Evolutionary conservation across 495 filamentous ascomycete genomes (phyloP).

Genomic region (Glutinoglossum americanum): DNA sequence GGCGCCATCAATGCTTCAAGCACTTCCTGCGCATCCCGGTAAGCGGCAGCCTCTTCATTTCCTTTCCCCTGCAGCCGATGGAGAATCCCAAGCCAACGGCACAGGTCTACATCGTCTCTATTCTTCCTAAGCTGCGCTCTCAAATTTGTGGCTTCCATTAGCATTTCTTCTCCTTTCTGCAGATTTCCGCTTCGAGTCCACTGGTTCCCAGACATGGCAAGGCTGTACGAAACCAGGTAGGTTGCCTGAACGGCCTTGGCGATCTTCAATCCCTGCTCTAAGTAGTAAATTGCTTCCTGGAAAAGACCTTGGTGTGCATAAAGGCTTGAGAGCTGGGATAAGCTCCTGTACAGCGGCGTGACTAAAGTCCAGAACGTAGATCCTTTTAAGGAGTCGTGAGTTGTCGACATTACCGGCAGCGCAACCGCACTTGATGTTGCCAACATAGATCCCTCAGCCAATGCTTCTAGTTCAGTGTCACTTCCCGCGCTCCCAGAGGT

Average conservation of each 20-base stretch:
- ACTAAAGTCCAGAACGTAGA: conserved; percentile 68
- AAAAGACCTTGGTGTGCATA: conserved; percentile 71
- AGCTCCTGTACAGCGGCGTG: conserved; percentile 41
- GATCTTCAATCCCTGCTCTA: conserved; percentile 63
- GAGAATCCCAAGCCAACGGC: conserved; percentile 21
- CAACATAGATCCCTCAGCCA: conserved; percentile 17
- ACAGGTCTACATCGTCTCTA: conserved; percentile 25
- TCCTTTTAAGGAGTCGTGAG: conserved; percentile 22
- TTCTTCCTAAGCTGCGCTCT: conserved; percentile 21
- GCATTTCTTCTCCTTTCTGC: conserved; percentile 36
- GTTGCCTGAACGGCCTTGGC: conserved; percentile 44
- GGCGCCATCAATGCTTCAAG: conserved; percentile 9
- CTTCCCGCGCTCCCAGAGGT: not conserved
- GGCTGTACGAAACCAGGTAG: conserved; percentile 29
- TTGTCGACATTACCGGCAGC: conserved; percentile 8
- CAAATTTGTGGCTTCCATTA: conserved; percentile 26
- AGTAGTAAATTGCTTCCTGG: conserved; percentile 76
- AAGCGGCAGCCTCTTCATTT: conserved; percentile 26
- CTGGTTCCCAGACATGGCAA: conserved; percentile 38
- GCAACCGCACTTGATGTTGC: conserved; percentile 8
- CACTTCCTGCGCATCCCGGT: conserved; percentile 23
- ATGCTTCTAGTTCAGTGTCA: conserved; percentile 15
- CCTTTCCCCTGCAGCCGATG: conserved; percentile 20
- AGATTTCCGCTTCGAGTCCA: conserved; percentile 40
- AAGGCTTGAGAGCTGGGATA: conserved; percentile 48